These are phyloP conservation scores for Oehlia diaphana DNA, from an alignment of 192 early-diverging fungal genomes.

Conservation along the genomic window DNA sequence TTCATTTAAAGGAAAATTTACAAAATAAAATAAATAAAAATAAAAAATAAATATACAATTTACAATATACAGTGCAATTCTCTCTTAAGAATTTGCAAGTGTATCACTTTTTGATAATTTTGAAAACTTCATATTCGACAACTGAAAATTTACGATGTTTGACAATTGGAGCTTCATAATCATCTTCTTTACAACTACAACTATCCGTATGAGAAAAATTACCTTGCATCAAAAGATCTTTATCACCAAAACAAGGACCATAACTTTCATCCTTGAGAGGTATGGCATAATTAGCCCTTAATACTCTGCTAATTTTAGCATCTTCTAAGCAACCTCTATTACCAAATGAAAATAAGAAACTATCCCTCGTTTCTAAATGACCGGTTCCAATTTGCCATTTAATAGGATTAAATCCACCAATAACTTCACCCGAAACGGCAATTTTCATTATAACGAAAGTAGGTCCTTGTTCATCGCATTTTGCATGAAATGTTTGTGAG, in stretches of 20 bases:
- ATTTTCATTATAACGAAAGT: slow-evolving; percentile 17
- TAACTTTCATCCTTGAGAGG: slow-evolving; percentile 5
- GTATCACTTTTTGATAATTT: slow-evolving; percentile 5
- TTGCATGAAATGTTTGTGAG: slow-evolving; percentile 5
- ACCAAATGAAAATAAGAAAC: slow-evolving; percentile 18
- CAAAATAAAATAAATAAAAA: no score
- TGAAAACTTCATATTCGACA: slow-evolving; percentile 16
- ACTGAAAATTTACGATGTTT: slow-evolving; percentile 10
- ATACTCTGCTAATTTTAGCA: slow-evolving; percentile 10
- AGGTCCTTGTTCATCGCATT: slow-evolving; percentile 23
- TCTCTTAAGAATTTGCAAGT: neutral
- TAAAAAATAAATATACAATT: no score
- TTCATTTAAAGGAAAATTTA: no score
- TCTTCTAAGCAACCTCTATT: slow-evolving; percentile 15
- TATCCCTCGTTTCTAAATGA: slow-evolving; percentile 20
- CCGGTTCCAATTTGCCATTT: slow-evolving; percentile 8
- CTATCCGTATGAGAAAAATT: neutral
- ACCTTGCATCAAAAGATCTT: slow-evolving; percentile 20
- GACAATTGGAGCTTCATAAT: slow-evolving; percentile 7
- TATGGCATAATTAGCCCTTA: slow-evolving; percentile 12
- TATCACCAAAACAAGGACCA: slow-evolving; percentile 21
- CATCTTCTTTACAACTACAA: slow-evolving; percentile 24
- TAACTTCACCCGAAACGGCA: neutral
- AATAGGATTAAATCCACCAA: slow-evolving; percentile 30
- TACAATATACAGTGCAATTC: no score